A percentile compares a stretch with the other conserved stretches of the same genome.
phyloP scores from a whole-genome alignment of 2,329 filamentous ascomycete genomes.

The Orbilia brochopaga region DNA sequence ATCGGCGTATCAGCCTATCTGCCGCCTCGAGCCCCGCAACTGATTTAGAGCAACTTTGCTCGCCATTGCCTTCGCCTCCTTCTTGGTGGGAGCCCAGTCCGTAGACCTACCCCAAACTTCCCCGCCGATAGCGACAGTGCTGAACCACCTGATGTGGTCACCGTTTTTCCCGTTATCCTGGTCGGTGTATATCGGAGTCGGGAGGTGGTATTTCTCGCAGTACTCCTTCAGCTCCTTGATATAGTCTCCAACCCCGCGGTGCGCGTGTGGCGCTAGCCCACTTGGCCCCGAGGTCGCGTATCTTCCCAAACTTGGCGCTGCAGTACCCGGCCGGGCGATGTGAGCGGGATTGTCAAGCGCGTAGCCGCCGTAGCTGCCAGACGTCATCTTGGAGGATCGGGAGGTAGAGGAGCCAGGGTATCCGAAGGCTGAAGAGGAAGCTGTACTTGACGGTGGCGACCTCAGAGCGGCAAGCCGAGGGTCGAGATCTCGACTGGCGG shows the following conservation, averaged over 20 bases:
- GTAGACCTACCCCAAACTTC: constrained; percentile 25
- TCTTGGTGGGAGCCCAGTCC: constrained; percentile 24
- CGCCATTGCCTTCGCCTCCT: constrained; percentile 36
- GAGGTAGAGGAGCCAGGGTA: constrained; percentile 5
- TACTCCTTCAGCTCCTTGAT: constrained; percentile 40
- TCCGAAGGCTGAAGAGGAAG: background rate
- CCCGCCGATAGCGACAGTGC: constrained; percentile 50
- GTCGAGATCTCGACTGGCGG: background rate
- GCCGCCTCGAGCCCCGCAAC: no score
- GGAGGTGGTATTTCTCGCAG: constrained; percentile 34
- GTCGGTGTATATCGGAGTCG: constrained; percentile 21
- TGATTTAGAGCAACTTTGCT: constrained; percentile 29
- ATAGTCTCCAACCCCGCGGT: constrained; percentile 15
- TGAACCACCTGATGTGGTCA: constrained; percentile 52
- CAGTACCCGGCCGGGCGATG: constrained; percentile 39
- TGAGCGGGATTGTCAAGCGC: constrained; percentile 19
- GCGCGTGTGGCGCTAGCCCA: background rate
- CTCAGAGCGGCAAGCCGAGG: constrained; percentile 4
- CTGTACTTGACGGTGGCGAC: no score
- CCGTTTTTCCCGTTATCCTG: constrained; percentile 51
- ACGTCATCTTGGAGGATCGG: background rate
- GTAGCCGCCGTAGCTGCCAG: constrained; percentile 16
- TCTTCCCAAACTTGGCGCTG: constrained; percentile 21
- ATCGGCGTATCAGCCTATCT: no score
- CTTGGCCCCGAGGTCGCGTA: constrained; percentile 7